Evolutionary conservation across 805 yeast genomes (phyloP).

Genomic region (Candida fluviatilis): DNA sequence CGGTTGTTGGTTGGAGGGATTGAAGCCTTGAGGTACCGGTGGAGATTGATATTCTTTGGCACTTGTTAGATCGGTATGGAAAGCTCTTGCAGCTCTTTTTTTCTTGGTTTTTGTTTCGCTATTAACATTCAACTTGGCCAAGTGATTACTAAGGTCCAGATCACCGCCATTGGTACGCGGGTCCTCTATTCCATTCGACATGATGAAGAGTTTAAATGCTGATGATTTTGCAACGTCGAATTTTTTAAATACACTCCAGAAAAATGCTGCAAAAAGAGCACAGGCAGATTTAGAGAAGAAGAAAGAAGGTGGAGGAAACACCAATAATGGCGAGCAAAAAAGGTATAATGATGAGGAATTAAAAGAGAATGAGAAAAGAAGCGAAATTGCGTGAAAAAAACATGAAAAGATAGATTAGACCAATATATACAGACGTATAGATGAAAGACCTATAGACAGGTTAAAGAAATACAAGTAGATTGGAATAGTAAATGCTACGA

Average conservation of each 20-base stretch:
- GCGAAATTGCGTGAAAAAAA: too few relatives aligned
- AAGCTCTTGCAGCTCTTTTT: constrained; percentile 29
- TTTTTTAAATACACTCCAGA: not conserved
- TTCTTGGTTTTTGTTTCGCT: constrained; percentile 15
- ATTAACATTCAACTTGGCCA: not conserved
- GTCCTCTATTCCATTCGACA: not conserved
- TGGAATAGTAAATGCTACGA: too few relatives aligned
- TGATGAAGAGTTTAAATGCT: not conserved
- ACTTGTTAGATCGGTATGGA: constrained; percentile 18
- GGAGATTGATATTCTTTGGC: not conserved
- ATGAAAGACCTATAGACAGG: too few relatives aligned
- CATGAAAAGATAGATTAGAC: too few relatives aligned
- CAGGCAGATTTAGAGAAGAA: not conserved
- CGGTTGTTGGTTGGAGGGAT: not conserved
- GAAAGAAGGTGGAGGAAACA: not conserved
- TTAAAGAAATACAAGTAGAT: too few relatives aligned
- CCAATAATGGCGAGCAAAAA: too few relatives aligned
- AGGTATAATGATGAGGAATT: too few relatives aligned
- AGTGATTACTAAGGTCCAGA: too few relatives aligned
- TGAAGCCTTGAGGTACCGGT: not conserved
- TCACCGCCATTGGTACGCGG: too few relatives aligned
- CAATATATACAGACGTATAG: too few relatives aligned
- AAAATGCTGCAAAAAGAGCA: not conserved
- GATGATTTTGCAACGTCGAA: not conserved
- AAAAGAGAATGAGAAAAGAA: too few relatives aligned